Evolutionary conservation across 2,329 filamentous ascomycete genomes (phyloP).

Genomic region (Aspergillus texensis): DNA sequence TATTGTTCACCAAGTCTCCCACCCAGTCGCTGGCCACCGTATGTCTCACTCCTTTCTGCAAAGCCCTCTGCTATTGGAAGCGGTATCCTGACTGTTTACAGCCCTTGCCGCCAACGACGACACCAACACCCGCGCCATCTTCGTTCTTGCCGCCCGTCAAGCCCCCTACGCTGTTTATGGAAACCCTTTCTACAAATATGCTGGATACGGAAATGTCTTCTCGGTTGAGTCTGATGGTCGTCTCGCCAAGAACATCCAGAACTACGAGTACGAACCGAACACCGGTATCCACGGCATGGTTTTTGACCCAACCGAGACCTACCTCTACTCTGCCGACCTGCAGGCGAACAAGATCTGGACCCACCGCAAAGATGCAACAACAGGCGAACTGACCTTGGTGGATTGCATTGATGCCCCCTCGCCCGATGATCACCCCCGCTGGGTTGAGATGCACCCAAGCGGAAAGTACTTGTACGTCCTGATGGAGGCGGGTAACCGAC

Average conservation of each 20-base stretch:
- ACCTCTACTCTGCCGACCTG: slow-evolving; percentile 54
- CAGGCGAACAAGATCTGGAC: slow-evolving; percentile 68
- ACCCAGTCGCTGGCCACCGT: slow-evolving; percentile 77
- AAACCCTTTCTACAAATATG: slow-evolving; percentile 87
- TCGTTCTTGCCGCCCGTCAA: slow-evolving; percentile 76
- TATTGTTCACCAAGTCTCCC: slow-evolving; percentile 73
- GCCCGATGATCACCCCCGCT: slow-evolving; percentile 76
- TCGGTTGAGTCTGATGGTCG: slow-evolving; percentile 47
- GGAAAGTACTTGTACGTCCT: slow-evolving; percentile 81
- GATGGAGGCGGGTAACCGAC: slow-evolving; percentile 85
- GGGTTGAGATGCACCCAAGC: slow-evolving; percentile 80
- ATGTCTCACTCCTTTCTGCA: slow-evolving; percentile 35
- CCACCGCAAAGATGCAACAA: slow-evolving; percentile 68
- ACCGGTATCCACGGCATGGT: slow-evolving; percentile 55
- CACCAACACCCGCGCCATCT: slow-evolving; percentile 86
- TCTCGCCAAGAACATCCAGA: slow-evolving; percentile 46
- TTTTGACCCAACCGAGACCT: slow-evolving; percentile 48
- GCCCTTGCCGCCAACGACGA: slow-evolving; percentile 68
- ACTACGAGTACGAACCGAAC: slow-evolving; percentile 48
- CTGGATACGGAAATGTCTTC: slow-evolving; percentile 75
- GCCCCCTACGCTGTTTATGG: slow-evolving; percentile 82
- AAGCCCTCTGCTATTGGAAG: background rate
- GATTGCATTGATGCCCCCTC: slow-evolving; percentile 73
- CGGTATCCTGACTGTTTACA: slow-evolving; percentile 36
- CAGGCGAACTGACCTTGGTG: slow-evolving; percentile 68